phyloP scores from a whole-genome alignment of 2,329 filamentous ascomycete species.

The Calonectria ilicicola region DNA sequence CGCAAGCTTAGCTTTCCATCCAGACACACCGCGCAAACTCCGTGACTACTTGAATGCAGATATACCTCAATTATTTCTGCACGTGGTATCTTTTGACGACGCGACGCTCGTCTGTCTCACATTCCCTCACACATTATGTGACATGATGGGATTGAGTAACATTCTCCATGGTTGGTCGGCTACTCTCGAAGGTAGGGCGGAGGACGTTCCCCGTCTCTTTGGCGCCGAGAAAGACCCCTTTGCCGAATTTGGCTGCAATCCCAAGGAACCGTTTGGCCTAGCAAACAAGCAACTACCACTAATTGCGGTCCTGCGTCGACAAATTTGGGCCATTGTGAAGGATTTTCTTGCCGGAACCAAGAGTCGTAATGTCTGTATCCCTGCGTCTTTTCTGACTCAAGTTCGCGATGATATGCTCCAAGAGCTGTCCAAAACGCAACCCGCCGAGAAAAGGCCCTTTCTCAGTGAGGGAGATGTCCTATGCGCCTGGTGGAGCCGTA shows the following conservation, averaged over 20 bases:
- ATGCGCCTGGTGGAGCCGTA: not conserved
- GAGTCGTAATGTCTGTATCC: not conserved
- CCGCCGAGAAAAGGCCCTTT: not conserved
- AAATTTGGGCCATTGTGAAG: not conserved
- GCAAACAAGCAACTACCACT: not conserved
- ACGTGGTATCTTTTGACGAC: not conserved
- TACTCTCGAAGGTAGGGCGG: not conserved
- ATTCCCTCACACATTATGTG: not conserved
- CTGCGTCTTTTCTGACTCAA: not conserved
- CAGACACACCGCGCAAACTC: not conserved
- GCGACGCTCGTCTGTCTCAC: not conserved
- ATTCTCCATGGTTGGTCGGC: not conserved
- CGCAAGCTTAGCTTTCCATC: not conserved
- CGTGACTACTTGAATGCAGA: not conserved
- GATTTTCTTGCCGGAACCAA: not conserved
- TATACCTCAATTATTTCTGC: not conserved
- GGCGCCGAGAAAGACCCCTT: not conserved
- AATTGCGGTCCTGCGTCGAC: not conserved
- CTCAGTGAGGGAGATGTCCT: not conserved
- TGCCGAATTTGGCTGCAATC: not conserved
- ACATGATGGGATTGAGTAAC: not conserved
- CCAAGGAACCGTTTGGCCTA: not conserved
- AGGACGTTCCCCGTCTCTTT: not conserved
- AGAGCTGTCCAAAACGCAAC: not conserved
- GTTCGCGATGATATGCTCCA: not conserved